Base-by-base conservation (phyloP, 768 basidiomycete species). In the Royoungia palumana region DNA sequence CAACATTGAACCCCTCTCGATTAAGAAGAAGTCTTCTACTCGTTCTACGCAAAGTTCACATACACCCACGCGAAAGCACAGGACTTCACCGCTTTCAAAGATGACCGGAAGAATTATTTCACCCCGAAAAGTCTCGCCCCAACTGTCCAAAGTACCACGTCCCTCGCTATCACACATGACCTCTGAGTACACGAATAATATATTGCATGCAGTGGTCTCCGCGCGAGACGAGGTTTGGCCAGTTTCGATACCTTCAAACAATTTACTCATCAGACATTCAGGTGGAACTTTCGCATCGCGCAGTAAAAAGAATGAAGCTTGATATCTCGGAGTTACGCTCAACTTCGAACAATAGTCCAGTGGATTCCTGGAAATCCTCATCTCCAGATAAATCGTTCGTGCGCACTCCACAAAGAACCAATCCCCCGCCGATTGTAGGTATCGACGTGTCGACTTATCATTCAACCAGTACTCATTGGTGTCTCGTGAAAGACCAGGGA, bases 11-110 rank as follows among this genome's bases (percentile, higher is more conserved):
- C 89, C 89, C 7, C 71, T 93, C 50, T 87, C 84, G 2, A 92
- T 93, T 65, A 89, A 85, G 75, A 91, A 93, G 74, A 90, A 89
- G 65, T 73, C 78, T 6, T 87, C 87, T 7, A 72, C 81, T 22
- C 79, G 82, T 30, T 71, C 68, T 39, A 65, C 70, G 20, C 69
- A 74, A 6, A 69, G 65, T 40, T 49, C 67, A 22, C 58, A 72
- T 34, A 73, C 72, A 34, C 72, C 66, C 49, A 60, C 54, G 12
- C 62, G 61, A 50, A 72, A 59, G 66, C 59, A 60, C 46, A 80
- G 78, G 30, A 73, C 66, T 57, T 84, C 79, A 39, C 83, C 84
- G 2, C 65, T 82, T 35, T 75, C 73, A 36, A 75, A 76, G 49
- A 64, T 67, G 34, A 61, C 73, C 27, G 67, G 74, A 50, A 67